Conservation (phyloP, 129 eudicot species). For the Artemisia argyi region DNA sequence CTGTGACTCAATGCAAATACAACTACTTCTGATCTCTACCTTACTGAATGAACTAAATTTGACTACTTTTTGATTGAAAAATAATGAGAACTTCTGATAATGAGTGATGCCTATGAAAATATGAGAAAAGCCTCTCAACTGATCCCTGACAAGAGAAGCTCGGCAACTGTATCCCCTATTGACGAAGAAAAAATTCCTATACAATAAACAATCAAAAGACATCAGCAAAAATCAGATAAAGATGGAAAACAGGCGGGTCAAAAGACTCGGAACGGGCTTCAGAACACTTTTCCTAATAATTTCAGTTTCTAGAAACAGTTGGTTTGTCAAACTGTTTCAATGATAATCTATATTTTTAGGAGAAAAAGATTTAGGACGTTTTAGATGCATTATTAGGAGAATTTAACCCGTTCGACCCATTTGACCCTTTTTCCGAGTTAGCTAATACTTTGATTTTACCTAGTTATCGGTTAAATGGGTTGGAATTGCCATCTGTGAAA, state of each 20-base stretch:
- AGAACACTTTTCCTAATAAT: no score
- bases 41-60: constrained; percentile 11
- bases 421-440: neutral
- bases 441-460: no score
- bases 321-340: neutral
- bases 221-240: constrained; percentile 21
- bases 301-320: no score
- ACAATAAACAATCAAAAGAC: constrained; percentile 27
- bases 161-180: constrained; percentile 25
- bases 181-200: constrained; percentile 39
- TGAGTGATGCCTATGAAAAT: neutral
- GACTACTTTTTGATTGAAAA: constrained; percentile 14
- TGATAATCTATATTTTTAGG: no score
- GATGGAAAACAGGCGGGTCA: no score
- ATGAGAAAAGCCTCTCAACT: constrained; percentile 4
- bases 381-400: neutral
- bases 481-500: neutral
- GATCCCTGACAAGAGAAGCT: constrained; percentile 14
- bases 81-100: constrained; percentile 4
- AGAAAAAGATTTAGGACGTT: neutral
- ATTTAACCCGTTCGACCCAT: neutral
- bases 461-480: no score
- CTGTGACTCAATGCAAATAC: constrained; percentile 21
- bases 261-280: no score
- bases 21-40: constrained; percentile 29